Percentiles rank a stretch among this genome's conserved stretches.
Conservation (phyloP, 75 land plant species). For the Sequoiadendron giganteum region DNA sequence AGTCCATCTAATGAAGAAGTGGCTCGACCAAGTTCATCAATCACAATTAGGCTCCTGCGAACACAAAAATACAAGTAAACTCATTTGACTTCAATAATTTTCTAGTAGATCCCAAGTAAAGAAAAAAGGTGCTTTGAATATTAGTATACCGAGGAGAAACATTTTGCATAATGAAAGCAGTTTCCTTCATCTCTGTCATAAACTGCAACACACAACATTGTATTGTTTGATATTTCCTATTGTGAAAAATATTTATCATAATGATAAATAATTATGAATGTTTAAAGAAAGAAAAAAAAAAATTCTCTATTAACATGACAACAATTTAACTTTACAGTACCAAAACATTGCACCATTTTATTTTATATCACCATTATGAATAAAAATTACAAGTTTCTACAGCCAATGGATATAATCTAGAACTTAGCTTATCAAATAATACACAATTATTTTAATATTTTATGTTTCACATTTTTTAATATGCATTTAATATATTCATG, state of each 20-base stretch:
- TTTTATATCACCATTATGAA: too few relatives aligned
- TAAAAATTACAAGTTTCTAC: neutral
- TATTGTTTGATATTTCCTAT: neutral
- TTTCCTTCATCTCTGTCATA: slow-evolving; percentile 99
- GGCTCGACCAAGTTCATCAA: slow-evolving; percentile 96
- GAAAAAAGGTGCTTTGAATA: neutral
- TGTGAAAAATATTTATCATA: neutral
- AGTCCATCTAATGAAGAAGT: slow-evolving; percentile 96
- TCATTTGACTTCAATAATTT: neutral
- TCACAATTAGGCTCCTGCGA: slow-evolving; percentile 79
- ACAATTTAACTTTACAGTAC: neutral
- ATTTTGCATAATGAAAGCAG: slow-evolving; percentile 91
- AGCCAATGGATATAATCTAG: neutral
- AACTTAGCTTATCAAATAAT: neutral
- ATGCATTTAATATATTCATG: neutral
- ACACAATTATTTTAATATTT: neutral
- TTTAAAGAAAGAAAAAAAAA: neutral
- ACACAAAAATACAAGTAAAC: neutral
- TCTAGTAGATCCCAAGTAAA: neutral
- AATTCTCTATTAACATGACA: neutral
- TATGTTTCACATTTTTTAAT: neutral
- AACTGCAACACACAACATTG: slow-evolving; percentile 50
- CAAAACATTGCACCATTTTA: neutral
- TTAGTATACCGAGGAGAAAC: slow-evolving; percentile 58
- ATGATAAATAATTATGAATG: neutral